Evolutionary conservation across 352 stramenopile species (phyloP), one percentile per base, ranked within the genome.

Genomic region (Lagenidium giganteum): DNA sequence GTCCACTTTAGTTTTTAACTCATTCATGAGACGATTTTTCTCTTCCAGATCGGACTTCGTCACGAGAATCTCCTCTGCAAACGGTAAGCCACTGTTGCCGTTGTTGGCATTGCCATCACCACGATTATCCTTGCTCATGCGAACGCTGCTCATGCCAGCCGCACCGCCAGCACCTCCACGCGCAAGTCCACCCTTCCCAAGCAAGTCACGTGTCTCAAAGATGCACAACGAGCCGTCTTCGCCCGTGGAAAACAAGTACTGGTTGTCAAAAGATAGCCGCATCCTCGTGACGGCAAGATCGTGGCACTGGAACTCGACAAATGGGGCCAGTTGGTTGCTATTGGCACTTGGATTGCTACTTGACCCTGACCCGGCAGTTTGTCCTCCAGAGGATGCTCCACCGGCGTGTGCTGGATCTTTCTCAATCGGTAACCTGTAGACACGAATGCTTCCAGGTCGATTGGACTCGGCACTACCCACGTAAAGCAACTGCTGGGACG

Each of bases 1-100:
- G 17, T 98, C 91, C 3, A 98, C 87, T 63, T 98, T 97, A 20
- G 73, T 94, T 47, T 95, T 95, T 27, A 98, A 74, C 31, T 98
- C 91, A 28, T 82, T 73, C 83, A 97, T 97, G 8, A 95, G 57
- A 2, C 70, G 68, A 25, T 95, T 85, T 39, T 96, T 96, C 49
- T 98, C 93, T 52, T 98, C 90, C 13, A 98, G 52, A 53, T 97
- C 90, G 0, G 76, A 90, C 28, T 96, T 95, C 23, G 90, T 98
- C 9, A 97, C 89, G 14, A 98, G 53, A 42, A 97, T 94, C 57
- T 98, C 92, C 51, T 97, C 89, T 0, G 83, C 73, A 28, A 93
- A 97, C 0, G 71, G 66, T 4, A 93, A 51, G 0, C 72, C 76
- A n/a, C n/a, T n/a, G n/a, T n/a, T n/a, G n/a, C n/a, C n/a, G n/a